Percentiles rank a stretch among this genome's conserved stretches.
Conservation (phyloP, 345 rosid species). For the Pseudoturritis turrita region DNA sequence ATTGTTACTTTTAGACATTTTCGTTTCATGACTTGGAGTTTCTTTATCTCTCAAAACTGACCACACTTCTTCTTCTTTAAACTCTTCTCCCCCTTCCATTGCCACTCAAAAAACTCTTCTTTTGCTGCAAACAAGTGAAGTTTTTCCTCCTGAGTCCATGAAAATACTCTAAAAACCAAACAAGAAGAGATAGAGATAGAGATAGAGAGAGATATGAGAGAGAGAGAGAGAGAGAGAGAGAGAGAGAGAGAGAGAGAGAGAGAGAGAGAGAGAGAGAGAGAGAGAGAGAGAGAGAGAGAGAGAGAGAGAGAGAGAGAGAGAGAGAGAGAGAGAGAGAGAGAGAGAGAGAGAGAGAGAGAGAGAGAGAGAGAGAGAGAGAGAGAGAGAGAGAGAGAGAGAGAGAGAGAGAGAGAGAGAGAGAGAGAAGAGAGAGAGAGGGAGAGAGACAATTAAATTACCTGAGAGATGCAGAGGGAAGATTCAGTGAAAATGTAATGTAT, state of each 20-base stretch:
- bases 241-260: not conserved
- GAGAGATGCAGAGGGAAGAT: constrained; percentile 34
- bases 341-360: not conserved
- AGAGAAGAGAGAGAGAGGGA: not conserved
- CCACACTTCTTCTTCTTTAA: constrained; percentile 77
- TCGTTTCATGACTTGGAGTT: constrained; percentile 38
- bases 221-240: not conserved
- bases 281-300: not conserved
- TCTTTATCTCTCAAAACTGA: constrained; percentile 38
- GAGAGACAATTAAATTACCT: constrained; percentile 26
- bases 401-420: not conserved
- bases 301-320: not conserved
- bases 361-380: not conserved
- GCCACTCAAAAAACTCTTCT: constrained; percentile 24
- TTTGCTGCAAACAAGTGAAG: constrained; percentile 3
- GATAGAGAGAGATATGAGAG: too few relatives aligned
- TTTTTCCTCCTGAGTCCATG: constrained; percentile 16
- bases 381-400: not conserved
- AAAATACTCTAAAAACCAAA: not conserved
- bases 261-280: not conserved
- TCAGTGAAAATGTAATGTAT: constrained; percentile 33
- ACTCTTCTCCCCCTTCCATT: constrained; percentile 44
- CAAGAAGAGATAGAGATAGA: not conserved
- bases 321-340: not conserved
- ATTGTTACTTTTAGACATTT: constrained; percentile 28